These are phyloP conservation scores for Acanthamoeba sp. DNA, from an alignment of 208 protist species.

Conservation along the genomic window DNA sequence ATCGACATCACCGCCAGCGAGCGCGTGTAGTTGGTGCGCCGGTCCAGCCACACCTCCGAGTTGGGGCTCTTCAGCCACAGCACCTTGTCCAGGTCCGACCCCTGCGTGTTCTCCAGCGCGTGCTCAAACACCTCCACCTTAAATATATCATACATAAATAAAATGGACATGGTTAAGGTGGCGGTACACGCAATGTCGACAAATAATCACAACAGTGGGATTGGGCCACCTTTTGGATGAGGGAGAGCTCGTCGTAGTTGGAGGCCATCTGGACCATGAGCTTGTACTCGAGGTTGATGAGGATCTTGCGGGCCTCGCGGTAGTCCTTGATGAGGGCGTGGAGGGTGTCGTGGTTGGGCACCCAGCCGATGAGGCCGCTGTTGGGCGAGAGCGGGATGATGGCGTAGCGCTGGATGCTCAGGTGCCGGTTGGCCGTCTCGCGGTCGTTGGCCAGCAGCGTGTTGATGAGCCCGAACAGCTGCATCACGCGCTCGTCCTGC, in stretches of 20 bases:
- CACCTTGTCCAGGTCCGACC: slow-evolving; percentile 97
- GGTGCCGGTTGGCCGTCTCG: slow-evolving; percentile 90
- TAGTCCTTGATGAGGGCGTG: slow-evolving; percentile 97
- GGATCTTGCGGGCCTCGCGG: slow-evolving; percentile 90
- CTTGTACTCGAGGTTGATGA: slow-evolving; percentile 89
- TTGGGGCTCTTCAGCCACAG: slow-evolving; percentile 98
- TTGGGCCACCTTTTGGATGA: slow-evolving; percentile 99
- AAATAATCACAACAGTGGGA: too few species aligned
- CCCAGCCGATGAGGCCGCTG: slow-evolving; percentile 99
- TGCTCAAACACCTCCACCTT: slow-evolving; percentile 98
- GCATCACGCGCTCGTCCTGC: slow-evolving; percentile 99
- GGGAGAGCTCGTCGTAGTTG: slow-evolving; percentile 96
- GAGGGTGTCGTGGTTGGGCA: slow-evolving; percentile 71
- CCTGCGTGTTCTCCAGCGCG: slow-evolving; percentile 95
- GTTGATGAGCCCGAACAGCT: slow-evolving; percentile 99
- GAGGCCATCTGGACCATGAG: slow-evolving; percentile 90
- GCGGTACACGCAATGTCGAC: too few species aligned
- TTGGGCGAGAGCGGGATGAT: slow-evolving; percentile 99
- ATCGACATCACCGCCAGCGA: slow-evolving; percentile 99
- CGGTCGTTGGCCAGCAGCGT: slow-evolving; percentile 96
- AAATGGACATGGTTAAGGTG: too few species aligned
- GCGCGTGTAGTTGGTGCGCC: slow-evolving; percentile 98
- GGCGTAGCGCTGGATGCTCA: slow-evolving; percentile 96
- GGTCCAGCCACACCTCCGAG: slow-evolving; percentile 99
- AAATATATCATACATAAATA: slow-evolving; percentile 90